Base-by-base conservation (phyloP, 345 rosid genomes). In the Eucalyptus sideroxylon region DNA sequence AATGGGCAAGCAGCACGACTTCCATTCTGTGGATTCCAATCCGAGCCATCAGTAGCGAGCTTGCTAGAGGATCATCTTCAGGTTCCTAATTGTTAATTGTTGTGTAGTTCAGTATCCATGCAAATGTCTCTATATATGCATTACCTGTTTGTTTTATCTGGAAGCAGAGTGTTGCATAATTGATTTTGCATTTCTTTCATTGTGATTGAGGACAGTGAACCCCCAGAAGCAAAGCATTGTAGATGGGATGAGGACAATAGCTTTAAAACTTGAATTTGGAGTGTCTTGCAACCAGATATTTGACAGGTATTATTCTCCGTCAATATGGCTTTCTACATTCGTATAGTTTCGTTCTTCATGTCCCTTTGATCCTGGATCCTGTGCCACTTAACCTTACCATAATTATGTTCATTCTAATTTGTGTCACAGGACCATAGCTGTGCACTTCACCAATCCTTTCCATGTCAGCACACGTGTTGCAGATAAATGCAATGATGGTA, bases 211-310 rank as follows among this genome's bases (percentile, higher is more conserved):
- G 62, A 86, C 97, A 98, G 99, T 93, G 51, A 91, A 89, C 81
- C 95, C 98, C 42, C 95, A 92, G 91, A 96, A 90, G 91, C 98
- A 93, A 87, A 97, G 94, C 93, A 92, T 96, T 86, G 95, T 98
- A 77, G 99, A 97, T 88, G 98, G 99, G 88, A 95, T 98, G 98
- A 95, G 99, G 94, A 98, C 99, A 69, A 94, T 98, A 87, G 99
- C 99, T 90, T 91, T 98, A 91, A 96, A 96, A 90, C 99, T 97
- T 90, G 97, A 97, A 90, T 98, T 98, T 93, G 99, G 99, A 90
- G 95, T 91, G 88, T 96, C 95, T 85, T 96, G 94, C 91, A 98
- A 97, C 94, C 99, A 97, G 93, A 94, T 94, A 88, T 97, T 96
- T 95, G 99, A 96, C 91, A 97, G 97, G 99, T 91, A 93, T 88